Base-by-base conservation (phyloP, 495 filamentous ascomycete species). In the Aspergillus funiculosus region DNA sequence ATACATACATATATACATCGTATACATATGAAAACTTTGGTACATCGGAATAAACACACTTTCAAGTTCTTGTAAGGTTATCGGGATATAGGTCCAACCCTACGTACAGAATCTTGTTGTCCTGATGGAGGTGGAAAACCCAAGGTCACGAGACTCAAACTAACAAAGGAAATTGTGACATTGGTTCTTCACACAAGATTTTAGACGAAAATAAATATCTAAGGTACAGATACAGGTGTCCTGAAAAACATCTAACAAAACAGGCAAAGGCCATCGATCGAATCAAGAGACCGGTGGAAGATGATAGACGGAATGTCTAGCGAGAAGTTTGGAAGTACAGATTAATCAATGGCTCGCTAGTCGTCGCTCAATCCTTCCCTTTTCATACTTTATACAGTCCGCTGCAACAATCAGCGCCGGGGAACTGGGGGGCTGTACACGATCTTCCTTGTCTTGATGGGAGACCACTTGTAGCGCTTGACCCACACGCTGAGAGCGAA, bases 401-500 rank as follows among this genome's bases (percentile, higher is more conserved):
- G 45, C 47, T 51, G 52, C 43, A 48, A 52, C 51, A 25, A 63
- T 66, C 60, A 73, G 51, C 67, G 69, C 46, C 68, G 68, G 56
- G 67, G 61, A 50, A 76, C 63, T 5, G 87, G 87, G 29, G 87
- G 85, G 66, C 83, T 83, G 74, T 91, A 91, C 56, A 86, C 78
- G 57, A 99, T 68, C 78, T 95, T 94, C 56, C 92, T 81, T 45
- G 90, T 83, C 83, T 99, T 99, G 70, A 99, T 71, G 45, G 85
- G 82, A 26, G 86, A 69, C 92, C 92, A 99, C 79, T 96, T 96
- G 80, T 99, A 97, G 69, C 79, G 82, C 88, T 99, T 99, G 52
- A 99, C 83, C 90, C 91, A 99, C 53, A 99, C 80, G 67, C 85
- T 90, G 52, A 97, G 52, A 29, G 86, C 91, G 50, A 86, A 81